A percentile compares a stretch with the other conserved stretches of the same genome.
These are phyloP conservation scores for Fagopyrum homotropicum DNA, from an alignment of 148 eudicot genomes.

Conservation along the genomic window DNA sequence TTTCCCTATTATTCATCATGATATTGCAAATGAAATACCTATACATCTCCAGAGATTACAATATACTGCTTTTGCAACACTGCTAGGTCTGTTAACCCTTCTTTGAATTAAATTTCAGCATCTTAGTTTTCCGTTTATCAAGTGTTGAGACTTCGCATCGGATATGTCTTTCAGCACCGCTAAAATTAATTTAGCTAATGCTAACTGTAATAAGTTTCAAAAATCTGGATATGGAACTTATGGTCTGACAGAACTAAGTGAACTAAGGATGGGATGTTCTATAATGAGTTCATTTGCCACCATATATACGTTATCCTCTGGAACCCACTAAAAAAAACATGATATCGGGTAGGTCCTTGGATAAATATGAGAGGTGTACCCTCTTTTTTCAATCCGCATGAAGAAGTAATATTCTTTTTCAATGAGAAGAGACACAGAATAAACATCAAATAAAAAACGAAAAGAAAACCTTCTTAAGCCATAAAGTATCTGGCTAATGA, in stretches of 20 bases:
- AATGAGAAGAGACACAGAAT: no score
- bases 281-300: background rate
- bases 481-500: background rate
- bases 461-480: background rate
- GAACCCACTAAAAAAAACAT: no score
- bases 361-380: no score
- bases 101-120: background rate
- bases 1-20: slow-evolving; percentile 86
- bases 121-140: background rate
- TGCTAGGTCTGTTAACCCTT: slow-evolving; percentile 46
- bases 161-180: background rate
- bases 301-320: background rate
- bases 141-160: background rate
- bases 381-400: no score
- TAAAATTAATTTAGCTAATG: background rate
- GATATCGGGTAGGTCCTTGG: no score
- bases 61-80: slow-evolving; percentile 75
- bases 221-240: background rate
- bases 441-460: no score
- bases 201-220: background rate
- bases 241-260: no score
- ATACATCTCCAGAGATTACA: slow-evolving; percentile 81
- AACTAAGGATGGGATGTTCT: background rate
- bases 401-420: no score
- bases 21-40: slow-evolving; percentile 84